A percentile compares a stretch with the other conserved stretches of the same genome.
These are phyloP conservation scores for Dothidotthia symphoricarpi DNA, from an alignment of 2,329 filamentous ascomycete genomes.

Conservation along the genomic window DNA sequence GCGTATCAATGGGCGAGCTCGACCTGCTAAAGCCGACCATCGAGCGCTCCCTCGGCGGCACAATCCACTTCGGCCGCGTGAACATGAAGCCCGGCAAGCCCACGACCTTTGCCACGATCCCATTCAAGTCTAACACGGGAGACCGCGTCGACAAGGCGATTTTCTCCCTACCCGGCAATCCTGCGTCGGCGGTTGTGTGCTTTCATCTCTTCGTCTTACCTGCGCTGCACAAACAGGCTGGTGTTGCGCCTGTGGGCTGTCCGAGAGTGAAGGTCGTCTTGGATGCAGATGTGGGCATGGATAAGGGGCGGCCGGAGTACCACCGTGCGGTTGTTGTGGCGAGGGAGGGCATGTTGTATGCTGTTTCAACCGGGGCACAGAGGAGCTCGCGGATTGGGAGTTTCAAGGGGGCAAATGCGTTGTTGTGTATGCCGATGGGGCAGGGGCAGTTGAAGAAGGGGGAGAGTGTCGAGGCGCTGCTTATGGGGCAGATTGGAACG, in stretches of 20 bases:
- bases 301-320: constrained; percentile 79
- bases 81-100: constrained; percentile 98
- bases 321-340: constrained; percentile 76
- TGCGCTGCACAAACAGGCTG: constrained; percentile 73
- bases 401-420: constrained; percentile 80
- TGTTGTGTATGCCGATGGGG: constrained; percentile 71
- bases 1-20: constrained; percentile 96
- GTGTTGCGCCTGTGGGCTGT: constrained; percentile 66
- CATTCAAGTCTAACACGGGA: constrained; percentile 55
- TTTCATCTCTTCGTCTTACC: constrained; percentile 94
- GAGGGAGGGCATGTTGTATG: constrained; percentile 65
- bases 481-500: constrained; percentile 58
- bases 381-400: constrained; percentile 88
- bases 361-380: constrained; percentile 83
- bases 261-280: constrained; percentile 70
- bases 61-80: constrained; percentile 93
- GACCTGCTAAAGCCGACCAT: constrained; percentile 96
- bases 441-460: constrained; percentile 67
- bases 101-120: constrained; percentile 90
- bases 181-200: constrained; percentile 87
- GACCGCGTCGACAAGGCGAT: constrained; percentile 66
- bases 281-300: constrained; percentile 69
- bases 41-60: constrained; percentile 83
- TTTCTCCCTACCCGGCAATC: constrained; percentile 91
- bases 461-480: constrained; percentile 68